phyloP scores from a whole-genome alignment of 2,329 filamentous ascomycete genomes.

The Alternaria sp. region DNA sequence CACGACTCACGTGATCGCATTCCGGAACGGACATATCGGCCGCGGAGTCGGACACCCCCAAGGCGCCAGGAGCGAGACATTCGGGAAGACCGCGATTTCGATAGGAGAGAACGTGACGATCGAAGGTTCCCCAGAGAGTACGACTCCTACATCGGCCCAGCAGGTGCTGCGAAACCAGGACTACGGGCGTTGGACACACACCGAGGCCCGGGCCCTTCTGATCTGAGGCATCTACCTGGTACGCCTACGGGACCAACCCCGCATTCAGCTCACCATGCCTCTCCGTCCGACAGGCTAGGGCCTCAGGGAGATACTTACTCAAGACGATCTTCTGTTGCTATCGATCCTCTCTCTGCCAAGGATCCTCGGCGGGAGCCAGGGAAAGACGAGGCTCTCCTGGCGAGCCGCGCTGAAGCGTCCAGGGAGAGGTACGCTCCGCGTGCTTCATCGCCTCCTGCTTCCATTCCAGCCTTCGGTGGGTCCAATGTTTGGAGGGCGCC shows the following conservation, averaged over 20 bases:
- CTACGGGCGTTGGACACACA: slow-evolving; percentile 41
- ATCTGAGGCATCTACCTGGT: slow-evolving; percentile 41
- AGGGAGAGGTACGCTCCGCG: slow-evolving; percentile 55
- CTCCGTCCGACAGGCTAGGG: slow-evolving; percentile 41
- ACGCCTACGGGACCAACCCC: slow-evolving; percentile 44
- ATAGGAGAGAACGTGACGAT: slow-evolving; percentile 50
- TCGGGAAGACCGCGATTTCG: slow-evolving; percentile 49
- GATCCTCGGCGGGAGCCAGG: slow-evolving; percentile 49
- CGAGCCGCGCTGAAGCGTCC: slow-evolving; percentile 54
- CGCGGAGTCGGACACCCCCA: slow-evolving; percentile 69
- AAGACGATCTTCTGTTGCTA: slow-evolving; percentile 45
- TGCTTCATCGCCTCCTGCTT: slow-evolving; percentile 60
- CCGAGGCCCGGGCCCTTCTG: slow-evolving; percentile 33
- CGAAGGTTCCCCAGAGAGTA: slow-evolving; percentile 55
- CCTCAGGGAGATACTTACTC: slow-evolving; percentile 42
- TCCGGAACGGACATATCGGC: slow-evolving; percentile 57
- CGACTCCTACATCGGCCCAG: slow-evolving; percentile 50
- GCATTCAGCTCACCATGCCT: slow-evolving; percentile 41
- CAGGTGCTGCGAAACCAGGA: slow-evolving; percentile 37
- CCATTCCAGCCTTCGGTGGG: slow-evolving; percentile 63
- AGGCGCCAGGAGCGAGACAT: slow-evolving; percentile 57
- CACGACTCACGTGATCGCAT: slow-evolving; percentile 51
- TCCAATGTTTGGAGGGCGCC: slow-evolving; percentile 54
- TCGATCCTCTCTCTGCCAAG: slow-evolving; percentile 41
- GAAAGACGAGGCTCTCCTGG: slow-evolving; percentile 53